phyloP scores from a whole-genome alignment of 441 rosid species.

The Viola pubescens region DNA sequence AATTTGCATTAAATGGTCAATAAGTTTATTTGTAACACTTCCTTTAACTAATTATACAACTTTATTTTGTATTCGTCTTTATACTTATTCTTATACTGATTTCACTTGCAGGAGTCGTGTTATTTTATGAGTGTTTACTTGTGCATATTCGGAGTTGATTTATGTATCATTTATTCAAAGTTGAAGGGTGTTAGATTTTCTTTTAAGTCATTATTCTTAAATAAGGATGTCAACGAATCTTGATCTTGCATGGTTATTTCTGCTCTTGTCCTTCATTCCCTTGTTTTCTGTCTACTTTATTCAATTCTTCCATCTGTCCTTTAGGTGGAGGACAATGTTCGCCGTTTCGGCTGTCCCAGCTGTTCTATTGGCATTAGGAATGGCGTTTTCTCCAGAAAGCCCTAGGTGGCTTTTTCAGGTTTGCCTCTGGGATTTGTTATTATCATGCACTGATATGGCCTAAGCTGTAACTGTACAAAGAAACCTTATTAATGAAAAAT shows the following conservation, averaged over 20 bases:
- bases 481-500: constrained; percentile 13
- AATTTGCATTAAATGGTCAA: not conserved
- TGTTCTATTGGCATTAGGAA: constrained; percentile 76
- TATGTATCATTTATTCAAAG: too few species aligned
- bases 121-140: too few species aligned
- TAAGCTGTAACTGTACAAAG: not conserved
- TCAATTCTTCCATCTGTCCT: constrained; percentile 8
- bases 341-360: constrained; percentile 79
- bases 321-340: constrained; percentile 99
- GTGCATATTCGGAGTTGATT: too few species aligned
- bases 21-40: not conserved
- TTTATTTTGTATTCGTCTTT: too few species aligned
- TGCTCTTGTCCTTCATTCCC: not conserved
- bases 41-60: too few species aligned
- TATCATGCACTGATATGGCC: not conserved
- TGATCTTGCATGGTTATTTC: not conserved
- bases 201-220: too few species aligned
- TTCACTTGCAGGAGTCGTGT: too few species aligned
- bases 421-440: constrained; percentile 2
- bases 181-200: too few species aligned
- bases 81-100: too few species aligned
- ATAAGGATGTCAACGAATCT: too few species aligned
- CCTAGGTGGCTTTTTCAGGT: constrained; percentile 99
- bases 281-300: constrained; percentile 2
- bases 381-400: constrained; percentile 93